Conservation (phyloP, 2,329 filamentous ascomycete genomes). For the Hansfordia pulvinata region DNA sequence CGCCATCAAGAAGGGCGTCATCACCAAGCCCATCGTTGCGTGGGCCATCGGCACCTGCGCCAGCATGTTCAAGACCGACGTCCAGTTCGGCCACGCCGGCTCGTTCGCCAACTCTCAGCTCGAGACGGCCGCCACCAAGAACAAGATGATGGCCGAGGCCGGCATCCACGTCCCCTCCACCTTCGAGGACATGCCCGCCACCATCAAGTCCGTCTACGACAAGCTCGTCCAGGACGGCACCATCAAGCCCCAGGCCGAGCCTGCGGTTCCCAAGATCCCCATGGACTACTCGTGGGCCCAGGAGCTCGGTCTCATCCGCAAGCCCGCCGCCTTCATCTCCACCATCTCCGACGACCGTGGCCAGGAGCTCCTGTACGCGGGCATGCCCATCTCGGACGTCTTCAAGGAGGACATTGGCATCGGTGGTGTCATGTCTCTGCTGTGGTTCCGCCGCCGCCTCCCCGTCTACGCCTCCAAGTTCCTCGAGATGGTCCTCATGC, state of each 20-base stretch:
- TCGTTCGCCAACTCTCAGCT: slow-evolving; percentile 99
- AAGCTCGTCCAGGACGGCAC: slow-evolving; percentile 73
- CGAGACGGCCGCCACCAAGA: slow-evolving; percentile 93
- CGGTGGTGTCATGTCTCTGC: slow-evolving; percentile 97
- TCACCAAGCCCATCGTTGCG: slow-evolving; percentile 97
- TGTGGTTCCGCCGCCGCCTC: slow-evolving; percentile 98
- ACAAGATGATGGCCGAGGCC: slow-evolving; percentile 89
- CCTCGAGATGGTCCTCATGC: slow-evolving; percentile 99
- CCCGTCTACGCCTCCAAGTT: slow-evolving; percentile 96
- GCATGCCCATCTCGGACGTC: slow-evolving; percentile 99
- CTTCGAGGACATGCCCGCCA: slow-evolving; percentile 81
- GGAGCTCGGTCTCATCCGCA: slow-evolving; percentile 97
- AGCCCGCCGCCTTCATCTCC: slow-evolving; percentile 98
- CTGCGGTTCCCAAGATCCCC: slow-evolving; percentile 93
- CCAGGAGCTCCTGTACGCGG: slow-evolving; percentile 95
- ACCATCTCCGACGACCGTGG: slow-evolving; percentile 99
- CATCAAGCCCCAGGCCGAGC: slow-evolving; percentile 78
- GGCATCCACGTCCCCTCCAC: slow-evolving; percentile 91
- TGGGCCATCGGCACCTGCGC: slow-evolving; percentile 99
- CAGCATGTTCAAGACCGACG: slow-evolving; percentile 99
- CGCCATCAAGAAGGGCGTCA: slow-evolving; percentile 83
- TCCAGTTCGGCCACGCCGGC: slow-evolving; percentile 97
- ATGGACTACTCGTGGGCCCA: slow-evolving; percentile 99
- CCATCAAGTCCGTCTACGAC: slow-evolving; percentile 74
- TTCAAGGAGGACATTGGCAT: slow-evolving; percentile 99